Conservation (phyloP, 176 grass and related monocot species). For the Rhipidocladum racemiflorum region DNA sequence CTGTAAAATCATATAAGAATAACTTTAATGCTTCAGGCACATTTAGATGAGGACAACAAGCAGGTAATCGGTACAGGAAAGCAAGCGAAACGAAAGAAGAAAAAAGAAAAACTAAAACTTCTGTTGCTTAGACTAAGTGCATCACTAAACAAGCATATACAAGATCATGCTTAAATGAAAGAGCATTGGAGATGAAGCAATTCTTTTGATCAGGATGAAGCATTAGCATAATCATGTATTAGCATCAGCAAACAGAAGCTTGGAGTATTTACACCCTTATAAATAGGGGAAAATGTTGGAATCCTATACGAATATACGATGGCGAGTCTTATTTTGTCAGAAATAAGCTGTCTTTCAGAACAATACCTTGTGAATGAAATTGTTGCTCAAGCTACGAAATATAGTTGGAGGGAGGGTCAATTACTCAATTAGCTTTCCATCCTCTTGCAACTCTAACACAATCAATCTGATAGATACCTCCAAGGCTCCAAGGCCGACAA, state of each 20-base stretch:
- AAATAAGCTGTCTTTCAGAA: constrained; percentile 23
- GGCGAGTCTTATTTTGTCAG: background rate
- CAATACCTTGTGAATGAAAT: constrained; percentile 83
- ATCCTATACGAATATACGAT: background rate
- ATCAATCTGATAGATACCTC: background rate
- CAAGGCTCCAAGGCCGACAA: no score
- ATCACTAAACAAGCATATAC: no score
- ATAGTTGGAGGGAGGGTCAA: constrained; percentile 56
- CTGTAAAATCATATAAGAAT: constrained; percentile 40
- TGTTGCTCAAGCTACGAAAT: constrained; percentile 58
- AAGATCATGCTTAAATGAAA: background rate
- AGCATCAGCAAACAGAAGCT: no score
- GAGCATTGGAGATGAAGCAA: no score
- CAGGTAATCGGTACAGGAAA: background rate
- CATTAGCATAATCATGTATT: no score
- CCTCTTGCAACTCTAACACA: constrained; percentile 92
- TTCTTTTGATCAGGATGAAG: no score
- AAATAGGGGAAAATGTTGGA: background rate
- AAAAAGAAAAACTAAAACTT: no score
- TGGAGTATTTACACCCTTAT: background rate
- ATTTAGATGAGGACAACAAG: background rate
- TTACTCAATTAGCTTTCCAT: constrained; percentile 65
- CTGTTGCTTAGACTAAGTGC: no score
- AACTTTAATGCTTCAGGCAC: background rate
- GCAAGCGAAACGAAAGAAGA: no score